A percentile compares a stretch with the other conserved stretches of the same genome.
Evolutionary conservation across 2,329 filamentous ascomycete genomes (phyloP).

Genomic region (Mycocentrospora acerina): DNA sequence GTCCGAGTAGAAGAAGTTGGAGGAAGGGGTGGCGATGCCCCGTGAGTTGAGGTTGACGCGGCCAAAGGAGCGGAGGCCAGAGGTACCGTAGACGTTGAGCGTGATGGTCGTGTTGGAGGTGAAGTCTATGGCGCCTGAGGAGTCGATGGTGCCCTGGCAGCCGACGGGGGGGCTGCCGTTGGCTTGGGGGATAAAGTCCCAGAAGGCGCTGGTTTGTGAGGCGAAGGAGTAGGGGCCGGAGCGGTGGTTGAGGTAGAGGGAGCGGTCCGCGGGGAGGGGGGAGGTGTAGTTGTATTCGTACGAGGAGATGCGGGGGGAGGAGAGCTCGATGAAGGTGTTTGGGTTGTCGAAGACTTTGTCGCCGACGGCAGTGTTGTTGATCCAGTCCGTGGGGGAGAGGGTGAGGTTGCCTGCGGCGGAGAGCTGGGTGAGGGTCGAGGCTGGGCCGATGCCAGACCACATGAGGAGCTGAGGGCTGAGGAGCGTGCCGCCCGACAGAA

Average conservation of each 20-base stretch:
- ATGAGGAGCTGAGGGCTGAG: conserved; percentile 42
- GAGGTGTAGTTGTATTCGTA: conserved; percentile 52
- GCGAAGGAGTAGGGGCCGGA: conserved; percentile 58
- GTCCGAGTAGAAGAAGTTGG: conserved; percentile 50
- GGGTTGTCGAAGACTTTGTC: conserved; percentile 58
- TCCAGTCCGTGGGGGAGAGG: conserved; percentile 45
- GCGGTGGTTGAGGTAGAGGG: conserved; percentile 51
- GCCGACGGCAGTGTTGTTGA: conserved; percentile 54
- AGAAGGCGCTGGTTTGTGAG: conserved; percentile 56
- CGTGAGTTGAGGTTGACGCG: conserved; percentile 49
- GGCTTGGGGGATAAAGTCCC: conserved; percentile 49
- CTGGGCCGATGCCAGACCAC: conserved; percentile 42
- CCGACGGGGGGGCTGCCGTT: conserved; percentile 48
- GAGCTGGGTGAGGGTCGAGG: conserved; percentile 29
- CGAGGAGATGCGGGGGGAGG: conserved; percentile 46
- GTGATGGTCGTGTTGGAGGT: conserved; percentile 52
- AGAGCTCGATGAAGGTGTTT: conserved; percentile 56
- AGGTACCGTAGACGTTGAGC: conserved; percentile 60
- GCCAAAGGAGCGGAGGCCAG: conserved; percentile 54
- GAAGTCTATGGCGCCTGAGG: conserved; percentile 47
- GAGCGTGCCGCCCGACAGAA: conserved; percentile 38
- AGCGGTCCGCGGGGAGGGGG: conserved; percentile 45
- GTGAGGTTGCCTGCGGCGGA: conserved; percentile 40
- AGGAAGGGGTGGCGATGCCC: conserved; percentile 46
- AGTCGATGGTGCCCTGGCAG: conserved; percentile 57